Evolutionary conservation across 2,329 filamentous ascomycete genomes (phyloP).

Genomic region (Neoscytalidium dimidiatum): DNA sequence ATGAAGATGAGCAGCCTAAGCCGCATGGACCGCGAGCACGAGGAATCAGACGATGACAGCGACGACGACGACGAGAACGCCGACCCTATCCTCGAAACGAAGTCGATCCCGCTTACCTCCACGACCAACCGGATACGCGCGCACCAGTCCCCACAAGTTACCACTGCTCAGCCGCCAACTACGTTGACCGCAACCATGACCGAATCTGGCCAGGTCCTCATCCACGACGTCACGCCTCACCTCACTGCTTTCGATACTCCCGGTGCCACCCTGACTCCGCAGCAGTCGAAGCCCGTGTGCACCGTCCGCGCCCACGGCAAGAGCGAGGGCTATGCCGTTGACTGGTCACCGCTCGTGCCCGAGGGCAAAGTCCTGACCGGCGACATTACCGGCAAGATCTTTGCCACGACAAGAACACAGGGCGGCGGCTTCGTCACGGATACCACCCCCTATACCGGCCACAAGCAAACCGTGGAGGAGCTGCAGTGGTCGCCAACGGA

Average conservation of each 20-base stretch:
- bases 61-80: slow-evolving; percentile 69
- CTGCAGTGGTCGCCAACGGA: slow-evolving; percentile 96
- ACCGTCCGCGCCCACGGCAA: slow-evolving; percentile 89
- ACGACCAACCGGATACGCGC: slow-evolving; percentile 93
- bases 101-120: slow-evolving; percentile 79
- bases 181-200: slow-evolving; percentile 91
- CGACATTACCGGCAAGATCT: slow-evolving; percentile 88
- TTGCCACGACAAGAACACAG: slow-evolving; percentile 80
- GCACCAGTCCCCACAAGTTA: slow-evolving; percentile 74
- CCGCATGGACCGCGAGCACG: slow-evolving; percentile 78
- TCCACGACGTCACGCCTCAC: slow-evolving; percentile 92
- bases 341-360: slow-evolving; percentile 85
- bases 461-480: slow-evolving; percentile 86
- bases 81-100: slow-evolving; percentile 92
- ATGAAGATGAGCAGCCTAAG: slow-evolving; percentile 94
- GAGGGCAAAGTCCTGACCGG: slow-evolving; percentile 87
- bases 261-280: slow-evolving; percentile 74
- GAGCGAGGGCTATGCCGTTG: slow-evolving; percentile 89
- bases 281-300: slow-evolving; percentile 84
- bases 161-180: slow-evolving; percentile 70
- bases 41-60: slow-evolving; percentile 68
- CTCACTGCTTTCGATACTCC: slow-evolving; percentile 87
- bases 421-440: slow-evolving; percentile 90
- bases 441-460: slow-evolving; percentile 75
- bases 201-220: slow-evolving; percentile 83